These are phyloP conservation scores for Backusella sp. DNA, from an alignment of 192 early-diverging fungal genomes.

Conservation along the genomic window DNA sequence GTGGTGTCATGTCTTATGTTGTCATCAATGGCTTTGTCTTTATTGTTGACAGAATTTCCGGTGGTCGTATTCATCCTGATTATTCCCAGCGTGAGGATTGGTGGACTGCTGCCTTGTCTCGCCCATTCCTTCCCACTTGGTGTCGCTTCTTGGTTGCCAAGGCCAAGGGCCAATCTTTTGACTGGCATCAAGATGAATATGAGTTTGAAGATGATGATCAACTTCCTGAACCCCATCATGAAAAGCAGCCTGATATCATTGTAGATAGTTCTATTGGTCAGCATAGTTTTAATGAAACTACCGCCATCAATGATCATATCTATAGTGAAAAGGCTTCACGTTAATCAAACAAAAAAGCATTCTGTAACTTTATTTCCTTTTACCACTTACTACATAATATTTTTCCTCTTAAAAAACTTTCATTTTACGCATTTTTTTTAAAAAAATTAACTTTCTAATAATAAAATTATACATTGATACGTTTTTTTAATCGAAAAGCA, in stretches of 20 bases:
- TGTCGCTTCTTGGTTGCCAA: constrained; percentile 30
- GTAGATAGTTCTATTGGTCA: background rate
- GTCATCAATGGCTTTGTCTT: constrained; percentile 65
- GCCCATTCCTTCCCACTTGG: constrained; percentile 28
- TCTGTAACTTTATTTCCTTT: background rate
- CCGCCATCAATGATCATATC: background rate
- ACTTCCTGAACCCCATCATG: background rate
- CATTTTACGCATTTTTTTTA: no score
- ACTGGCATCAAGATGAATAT: constrained; percentile 24
- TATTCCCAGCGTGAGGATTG: constrained; percentile 33
- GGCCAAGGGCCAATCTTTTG: constrained; percentile 19
- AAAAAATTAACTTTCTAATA: no score
- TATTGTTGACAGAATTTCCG: constrained; percentile 53
- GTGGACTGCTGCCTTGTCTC: constrained; percentile 29
- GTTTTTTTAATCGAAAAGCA: no score
- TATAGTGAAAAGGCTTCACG: background rate
- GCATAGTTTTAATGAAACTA: background rate
- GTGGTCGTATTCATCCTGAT: constrained; percentile 50
- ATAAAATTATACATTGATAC: no score
- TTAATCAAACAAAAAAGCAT: background rate
- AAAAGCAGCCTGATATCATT: background rate
- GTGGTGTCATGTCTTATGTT: constrained; percentile 67
- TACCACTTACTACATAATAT: background rate
- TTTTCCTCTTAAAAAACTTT: background rate
- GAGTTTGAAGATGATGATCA: constrained; percentile 24